Conservation (phyloP, 208 protist species). For the Trichomonas vaginalis region DNA sequence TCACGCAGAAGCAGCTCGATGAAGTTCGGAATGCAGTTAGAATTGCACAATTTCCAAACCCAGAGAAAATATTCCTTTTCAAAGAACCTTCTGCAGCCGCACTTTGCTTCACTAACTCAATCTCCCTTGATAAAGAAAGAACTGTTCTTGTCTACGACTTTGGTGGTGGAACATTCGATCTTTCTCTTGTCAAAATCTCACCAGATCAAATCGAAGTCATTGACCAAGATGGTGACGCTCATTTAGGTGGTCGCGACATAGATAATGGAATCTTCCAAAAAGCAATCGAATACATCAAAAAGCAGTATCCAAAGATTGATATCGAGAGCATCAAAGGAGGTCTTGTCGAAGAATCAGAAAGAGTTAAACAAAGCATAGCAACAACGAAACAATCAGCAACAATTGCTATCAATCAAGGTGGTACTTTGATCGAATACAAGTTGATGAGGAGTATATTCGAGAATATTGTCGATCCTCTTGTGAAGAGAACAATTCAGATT, state of each 20-base stretch:
- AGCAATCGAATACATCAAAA: constrained; percentile 85
- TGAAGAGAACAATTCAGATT: neutral
- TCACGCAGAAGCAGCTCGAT: constrained; percentile 74
- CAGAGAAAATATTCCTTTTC: constrained; percentile 95
- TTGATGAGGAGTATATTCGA: neutral
- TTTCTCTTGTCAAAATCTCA: constrained; percentile 93
- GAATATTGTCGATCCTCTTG: neutral
- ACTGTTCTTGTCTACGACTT: constrained; percentile 45
- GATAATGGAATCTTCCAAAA: constrained; percentile 79
- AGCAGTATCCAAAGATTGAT: constrained; percentile 53
- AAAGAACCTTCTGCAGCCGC: constrained; percentile 98
- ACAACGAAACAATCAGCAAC: no score
- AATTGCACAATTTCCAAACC: constrained; percentile 64
- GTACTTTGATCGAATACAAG: neutral
- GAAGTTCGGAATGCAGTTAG: constrained; percentile 66
- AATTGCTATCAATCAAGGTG: neutral
- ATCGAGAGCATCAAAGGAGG: constrained; percentile 52
- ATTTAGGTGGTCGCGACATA: constrained; percentile 88
- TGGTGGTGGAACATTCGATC: constrained; percentile 61
- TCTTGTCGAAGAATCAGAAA: constrained; percentile 74
- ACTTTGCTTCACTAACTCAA: constrained; percentile 90
- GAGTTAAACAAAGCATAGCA: constrained; percentile 21
- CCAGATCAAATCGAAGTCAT: constrained; percentile 61
- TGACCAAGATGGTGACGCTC: constrained; percentile 91
- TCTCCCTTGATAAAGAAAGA: constrained; percentile 21